A percentile compares a stretch with the other conserved stretches of the same genome.
Evolutionary conservation across 202 grass and related monocot species (phyloP).

Genomic region (Setaria viridis): DNA sequence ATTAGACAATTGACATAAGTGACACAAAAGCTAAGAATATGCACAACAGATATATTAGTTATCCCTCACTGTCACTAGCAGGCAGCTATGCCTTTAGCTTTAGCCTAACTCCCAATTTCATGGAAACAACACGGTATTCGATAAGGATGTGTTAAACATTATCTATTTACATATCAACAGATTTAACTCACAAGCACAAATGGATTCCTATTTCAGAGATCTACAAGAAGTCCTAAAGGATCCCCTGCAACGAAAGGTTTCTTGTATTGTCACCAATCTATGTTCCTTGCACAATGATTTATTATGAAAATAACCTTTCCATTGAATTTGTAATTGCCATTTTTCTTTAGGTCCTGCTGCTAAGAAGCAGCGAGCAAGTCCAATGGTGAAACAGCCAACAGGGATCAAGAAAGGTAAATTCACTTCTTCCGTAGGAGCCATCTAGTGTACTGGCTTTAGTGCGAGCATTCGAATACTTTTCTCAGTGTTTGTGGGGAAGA

Average conservation of each 20-base stretch:
- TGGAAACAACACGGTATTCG: neutral
- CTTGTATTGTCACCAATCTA: neutral
- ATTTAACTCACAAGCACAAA: constrained; percentile 9
- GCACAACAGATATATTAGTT: neutral
- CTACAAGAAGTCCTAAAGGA: constrained; percentile 47
- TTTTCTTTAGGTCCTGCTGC: constrained; percentile 49
- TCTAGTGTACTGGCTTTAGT: constrained; percentile 15
- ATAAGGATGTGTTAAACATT: neutral
- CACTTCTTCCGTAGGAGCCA: constrained; percentile 14
- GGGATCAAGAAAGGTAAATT: constrained; percentile 68
- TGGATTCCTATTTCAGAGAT: constrained; percentile 56
- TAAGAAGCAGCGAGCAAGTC: constrained; percentile 52
- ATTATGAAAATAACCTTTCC: neutral
- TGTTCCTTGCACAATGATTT: neutral
- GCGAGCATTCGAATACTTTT: constrained; percentile 6
- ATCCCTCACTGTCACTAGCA: neutral
- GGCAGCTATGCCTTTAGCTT: neutral
- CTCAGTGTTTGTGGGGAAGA: constrained; percentile 4
- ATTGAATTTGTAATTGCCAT: constrained; percentile 10
- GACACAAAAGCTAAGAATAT: neutral
- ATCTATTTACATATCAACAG: constrained; percentile 16
- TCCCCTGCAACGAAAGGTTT: constrained; percentile 73
- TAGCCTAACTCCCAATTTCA: constrained; percentile 1
- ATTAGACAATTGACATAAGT: neutral
- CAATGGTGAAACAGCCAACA: constrained; percentile 48